A percentile compares a stretch with the other conserved stretches of the same genome.
Evolutionary conservation across 1,139 yeast genomes (phyloP).

Genomic region (Debaryomyces singareniensis): DNA sequence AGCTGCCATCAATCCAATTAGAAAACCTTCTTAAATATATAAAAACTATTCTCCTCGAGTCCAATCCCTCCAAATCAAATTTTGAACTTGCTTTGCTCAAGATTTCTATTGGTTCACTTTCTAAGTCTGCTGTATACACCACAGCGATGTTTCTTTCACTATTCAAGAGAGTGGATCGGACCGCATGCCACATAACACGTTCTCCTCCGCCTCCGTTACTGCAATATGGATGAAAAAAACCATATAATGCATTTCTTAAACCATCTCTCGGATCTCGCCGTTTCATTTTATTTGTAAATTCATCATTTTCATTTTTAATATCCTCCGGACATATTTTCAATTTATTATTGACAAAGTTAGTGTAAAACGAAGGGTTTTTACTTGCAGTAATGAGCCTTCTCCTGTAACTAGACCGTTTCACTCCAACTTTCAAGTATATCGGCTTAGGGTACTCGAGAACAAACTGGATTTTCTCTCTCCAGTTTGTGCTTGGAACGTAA

Average conservation of each 20-base stretch:
- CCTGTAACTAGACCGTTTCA: conserved; percentile 41
- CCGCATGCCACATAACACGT: conserved; percentile 93
- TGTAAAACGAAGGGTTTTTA: conserved; percentile 40
- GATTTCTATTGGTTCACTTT: conserved; percentile 47
- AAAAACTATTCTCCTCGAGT: conserved; percentile 56
- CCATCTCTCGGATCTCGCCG: conserved; percentile 34
- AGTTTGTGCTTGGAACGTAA: conserved; percentile 39
- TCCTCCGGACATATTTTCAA: conserved; percentile 30
- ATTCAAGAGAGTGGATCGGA: conserved; percentile 56
- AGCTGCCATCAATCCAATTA: conserved; percentile 57
- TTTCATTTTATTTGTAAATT: conserved; percentile 23
- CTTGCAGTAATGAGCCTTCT: conserved; percentile 51
- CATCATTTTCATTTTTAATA: conserved; percentile 13
- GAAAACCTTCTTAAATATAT: conserved; percentile 57
- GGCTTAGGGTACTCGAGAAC: conserved; percentile 30
- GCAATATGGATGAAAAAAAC: conserved; percentile 94
- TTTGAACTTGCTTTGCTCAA: conserved; percentile 52
- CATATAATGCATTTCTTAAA: conserved; percentile 47
- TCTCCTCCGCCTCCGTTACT: conserved; percentile 99
- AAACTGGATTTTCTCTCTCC: conserved; percentile 32
- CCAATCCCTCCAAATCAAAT: conserved; percentile 53
- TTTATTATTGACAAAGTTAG: conserved; percentile 37
- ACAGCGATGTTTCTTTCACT: conserved; percentile 53
- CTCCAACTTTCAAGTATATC: conserved; percentile 30
- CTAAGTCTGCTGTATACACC: conserved; percentile 69